A percentile compares a stretch with the other conserved stretches of the same genome.
Evolutionary conservation across 2,329 filamentous ascomycete genomes (phyloP).

Genomic region (Tolypocladium tropicale): DNA sequence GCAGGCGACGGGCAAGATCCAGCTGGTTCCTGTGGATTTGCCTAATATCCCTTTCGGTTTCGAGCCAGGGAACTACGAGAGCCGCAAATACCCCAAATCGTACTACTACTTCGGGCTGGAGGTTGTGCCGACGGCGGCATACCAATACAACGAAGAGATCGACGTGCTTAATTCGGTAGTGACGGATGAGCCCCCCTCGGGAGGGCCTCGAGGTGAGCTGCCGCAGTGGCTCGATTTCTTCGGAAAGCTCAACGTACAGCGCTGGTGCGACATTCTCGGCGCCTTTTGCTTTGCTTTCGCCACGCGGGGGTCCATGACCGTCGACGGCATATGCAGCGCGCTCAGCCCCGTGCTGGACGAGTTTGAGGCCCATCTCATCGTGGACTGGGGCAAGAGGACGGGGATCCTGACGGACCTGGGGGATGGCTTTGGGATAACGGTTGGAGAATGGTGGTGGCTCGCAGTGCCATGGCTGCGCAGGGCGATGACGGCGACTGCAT

Average conservation of each 20-base stretch:
- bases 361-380: slow-evolving; percentile 50
- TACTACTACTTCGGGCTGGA: slow-evolving; percentile 55
- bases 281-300: slow-evolving; percentile 53
- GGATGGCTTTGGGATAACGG: slow-evolving; percentile 29
- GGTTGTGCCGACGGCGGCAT: slow-evolving; percentile 51
- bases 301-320: slow-evolving; percentile 47
- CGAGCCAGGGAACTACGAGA: slow-evolving; percentile 60
- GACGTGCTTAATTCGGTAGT: slow-evolving; percentile 26
- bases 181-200: slow-evolving; percentile 28
- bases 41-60: slow-evolving; percentile 60
- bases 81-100: slow-evolving; percentile 54
- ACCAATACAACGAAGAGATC: slow-evolving; percentile 44
- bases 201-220: slow-evolving; percentile 36
- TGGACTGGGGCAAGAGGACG: slow-evolving; percentile 46
- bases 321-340: slow-evolving; percentile 40
- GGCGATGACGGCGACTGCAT: not conserved
- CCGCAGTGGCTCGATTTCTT: slow-evolving; percentile 68
- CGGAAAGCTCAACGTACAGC: slow-evolving; percentile 42
- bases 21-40: slow-evolving; percentile 41
- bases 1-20: slow-evolving; percentile 47
- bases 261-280: slow-evolving; percentile 56
- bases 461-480: slow-evolving; percentile 26
- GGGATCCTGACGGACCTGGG: slow-evolving; percentile 38
- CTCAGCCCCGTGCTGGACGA: slow-evolving; percentile 49
- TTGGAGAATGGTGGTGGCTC: slow-evolving; percentile 60